These are phyloP conservation scores for Clonostachys byssicola DNA, from an alignment of 2,329 filamentous ascomycete species.

Conservation along the genomic window DNA sequence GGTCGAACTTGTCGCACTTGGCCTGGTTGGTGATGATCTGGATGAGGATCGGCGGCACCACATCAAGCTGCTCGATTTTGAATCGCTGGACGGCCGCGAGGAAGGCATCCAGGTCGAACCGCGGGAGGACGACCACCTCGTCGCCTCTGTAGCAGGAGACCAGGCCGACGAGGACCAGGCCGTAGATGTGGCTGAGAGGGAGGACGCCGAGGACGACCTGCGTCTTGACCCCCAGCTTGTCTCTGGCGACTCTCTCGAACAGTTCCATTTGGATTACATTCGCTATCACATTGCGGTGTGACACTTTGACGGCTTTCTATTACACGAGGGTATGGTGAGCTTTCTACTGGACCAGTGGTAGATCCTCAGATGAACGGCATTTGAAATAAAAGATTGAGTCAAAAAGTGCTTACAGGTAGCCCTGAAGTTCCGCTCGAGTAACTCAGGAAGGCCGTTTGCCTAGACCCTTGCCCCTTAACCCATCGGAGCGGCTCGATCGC, in stretches of 20 bases:
- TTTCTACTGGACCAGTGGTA: conserved; percentile 1
- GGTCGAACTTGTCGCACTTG: conserved; percentile 58
- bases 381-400: too few relatives aligned
- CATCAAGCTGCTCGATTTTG: conserved; percentile 62
- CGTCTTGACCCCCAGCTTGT: conserved; percentile 33
- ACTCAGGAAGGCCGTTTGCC: conserved; percentile 71
- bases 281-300: conserved; percentile 73
- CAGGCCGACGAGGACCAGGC: conserved; percentile 67
- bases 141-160: conserved; percentile 66
- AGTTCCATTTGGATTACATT: conserved; percentile 62
- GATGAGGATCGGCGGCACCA: conserved; percentile 79
- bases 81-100: conserved; percentile 62
- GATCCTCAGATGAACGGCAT: not conserved
- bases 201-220: conserved; percentile 62
- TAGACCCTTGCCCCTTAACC: conserved; percentile 60
- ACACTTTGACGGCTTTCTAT: conserved; percentile 81
- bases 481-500: conserved; percentile 53
- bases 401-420: conserved; percentile 51
- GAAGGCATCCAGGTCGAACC: conserved; percentile 68
- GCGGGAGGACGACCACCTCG: conserved; percentile 66
- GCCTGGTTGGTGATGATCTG: conserved; percentile 62
- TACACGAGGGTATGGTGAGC: not conserved
- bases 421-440: conserved; percentile 80
- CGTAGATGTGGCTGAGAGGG: conserved; percentile 80
- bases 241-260: conserved; percentile 33